phyloP scores from a whole-genome alignment of 169 alveolate species.

The Cryptosporidium canis region DNA sequence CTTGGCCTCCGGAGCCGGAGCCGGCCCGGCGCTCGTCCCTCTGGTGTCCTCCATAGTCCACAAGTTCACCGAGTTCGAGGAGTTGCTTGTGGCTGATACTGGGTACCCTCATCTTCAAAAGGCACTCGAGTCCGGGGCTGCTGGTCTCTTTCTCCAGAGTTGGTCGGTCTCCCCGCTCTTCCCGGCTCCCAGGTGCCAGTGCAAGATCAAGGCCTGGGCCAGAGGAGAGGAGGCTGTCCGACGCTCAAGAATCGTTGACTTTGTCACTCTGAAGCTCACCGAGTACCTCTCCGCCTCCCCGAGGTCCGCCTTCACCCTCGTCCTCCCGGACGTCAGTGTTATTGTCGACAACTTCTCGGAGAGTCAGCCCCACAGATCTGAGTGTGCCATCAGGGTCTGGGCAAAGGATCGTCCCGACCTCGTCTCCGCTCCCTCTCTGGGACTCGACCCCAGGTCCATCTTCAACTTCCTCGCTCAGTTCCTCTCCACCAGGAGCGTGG shows the following conservation, averaged over 20 bases:
- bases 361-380: neutral
- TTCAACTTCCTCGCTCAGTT: neutral
- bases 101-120: neutral
- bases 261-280: neutral
- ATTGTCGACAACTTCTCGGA: conserved; percentile 7
- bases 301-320: conserved; percentile 8
- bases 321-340: conserved; percentile 18
- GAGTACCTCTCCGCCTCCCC: conserved; percentile 14
- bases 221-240: neutral
- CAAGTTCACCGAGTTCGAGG: neutral
- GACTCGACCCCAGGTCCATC: neutral
- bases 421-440: conserved; percentile 26
- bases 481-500: neutral
- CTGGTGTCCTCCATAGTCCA: neutral
- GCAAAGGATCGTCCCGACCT: conserved; percentile 46
- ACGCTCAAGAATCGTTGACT: conserved; percentile 3
- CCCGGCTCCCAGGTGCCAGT: neutral
- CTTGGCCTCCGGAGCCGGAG: neutral
- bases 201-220: neutral
- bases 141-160: neutral
- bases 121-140: neutral
- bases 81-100: neutral
- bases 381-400: conserved; percentile 17
- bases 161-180: neutral
- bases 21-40: too few species aligned